A percentile compares a stretch with the other conserved stretches of the same genome.
phyloP scores from a whole-genome alignment of 805 yeast species.

The Hanseniaspora valbyensis region DNA sequence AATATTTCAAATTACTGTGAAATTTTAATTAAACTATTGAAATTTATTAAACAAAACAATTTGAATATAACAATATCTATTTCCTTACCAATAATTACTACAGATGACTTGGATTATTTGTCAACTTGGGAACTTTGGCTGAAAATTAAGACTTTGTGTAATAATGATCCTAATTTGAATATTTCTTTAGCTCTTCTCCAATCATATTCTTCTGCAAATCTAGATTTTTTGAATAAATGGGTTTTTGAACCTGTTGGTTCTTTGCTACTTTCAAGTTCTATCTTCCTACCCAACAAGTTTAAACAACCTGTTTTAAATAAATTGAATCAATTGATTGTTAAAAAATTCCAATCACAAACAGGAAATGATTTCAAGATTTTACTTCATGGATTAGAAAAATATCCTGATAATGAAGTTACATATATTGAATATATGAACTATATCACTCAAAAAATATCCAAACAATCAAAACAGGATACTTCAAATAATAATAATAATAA shows the following conservation, averaged over 20 bases:
- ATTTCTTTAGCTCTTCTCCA: constrained; percentile 69
- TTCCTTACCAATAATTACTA: constrained; percentile 36
- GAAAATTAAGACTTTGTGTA: constrained; percentile 45
- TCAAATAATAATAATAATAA: no score
- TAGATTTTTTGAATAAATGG: constrained; percentile 42
- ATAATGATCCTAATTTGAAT: constrained; percentile 46
- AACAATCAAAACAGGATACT: background rate
- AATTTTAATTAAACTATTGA: constrained; percentile 30
- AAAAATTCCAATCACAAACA: constrained; percentile 29
- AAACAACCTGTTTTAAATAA: constrained; percentile 56
- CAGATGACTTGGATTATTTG: constrained; percentile 40
- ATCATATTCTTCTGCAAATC: constrained; percentile 39
- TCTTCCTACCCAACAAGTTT: constrained; percentile 49
- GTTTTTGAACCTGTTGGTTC: constrained; percentile 54
- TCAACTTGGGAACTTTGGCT: constrained; percentile 73
- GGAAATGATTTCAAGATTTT: constrained; percentile 36
- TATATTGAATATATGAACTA: constrained; percentile 28
- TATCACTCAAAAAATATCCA: background rate
- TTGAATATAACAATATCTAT: constrained; percentile 35
- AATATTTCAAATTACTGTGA: constrained; percentile 43
- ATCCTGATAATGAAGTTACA: constrained; percentile 25
- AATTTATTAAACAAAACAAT: constrained; percentile 14
- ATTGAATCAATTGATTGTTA: constrained; percentile 41
- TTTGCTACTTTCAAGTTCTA: constrained; percentile 43
- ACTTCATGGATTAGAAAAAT: constrained; percentile 45